Evolutionary conservation across 2,329 filamentous ascomycete species (phyloP).

Genomic region (Aspergillus caelatus): DNA sequence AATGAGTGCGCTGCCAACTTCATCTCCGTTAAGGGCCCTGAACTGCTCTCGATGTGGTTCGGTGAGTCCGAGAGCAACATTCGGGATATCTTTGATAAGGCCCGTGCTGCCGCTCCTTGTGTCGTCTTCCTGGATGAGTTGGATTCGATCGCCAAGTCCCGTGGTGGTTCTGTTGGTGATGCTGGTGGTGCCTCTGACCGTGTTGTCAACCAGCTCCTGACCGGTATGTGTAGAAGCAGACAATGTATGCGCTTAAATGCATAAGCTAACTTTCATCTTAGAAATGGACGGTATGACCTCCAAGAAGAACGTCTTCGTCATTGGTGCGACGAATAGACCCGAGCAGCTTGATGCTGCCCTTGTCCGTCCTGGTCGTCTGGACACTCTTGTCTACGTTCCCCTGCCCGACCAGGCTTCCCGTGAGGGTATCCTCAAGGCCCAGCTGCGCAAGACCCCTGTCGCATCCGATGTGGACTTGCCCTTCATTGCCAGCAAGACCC

Average conservation of each 20-base stretch:
- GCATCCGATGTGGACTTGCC: constrained; percentile 81
- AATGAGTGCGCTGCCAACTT: constrained; percentile 99
- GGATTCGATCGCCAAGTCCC: constrained; percentile 98
- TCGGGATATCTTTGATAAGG: constrained; percentile 99
- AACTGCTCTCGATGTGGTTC: constrained; percentile 99
- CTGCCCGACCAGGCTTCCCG: constrained; percentile 90
- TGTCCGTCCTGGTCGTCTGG: constrained; percentile 97
- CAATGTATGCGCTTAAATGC: background rate
- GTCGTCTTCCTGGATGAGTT: constrained; percentile 98
- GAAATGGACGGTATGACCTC: constrained; percentile 99
- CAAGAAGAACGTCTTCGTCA: constrained; percentile 99
- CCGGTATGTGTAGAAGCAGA: constrained; percentile 58
- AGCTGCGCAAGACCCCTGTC: constrained; percentile 97
- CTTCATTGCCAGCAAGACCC: constrained; percentile 94
- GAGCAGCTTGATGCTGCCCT: constrained; percentile 98
- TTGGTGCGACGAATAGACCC: constrained; percentile 96
- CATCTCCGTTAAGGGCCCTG: constrained; percentile 98
- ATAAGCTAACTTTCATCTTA: constrained; percentile 50
- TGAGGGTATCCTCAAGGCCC: constrained; percentile 86
- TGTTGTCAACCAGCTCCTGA: constrained; percentile 99
- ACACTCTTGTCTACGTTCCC: constrained; percentile 97
- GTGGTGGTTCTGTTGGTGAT: constrained; percentile 94
- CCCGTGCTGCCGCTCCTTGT: constrained; percentile 93
- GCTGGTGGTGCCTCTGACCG: constrained; percentile 97
- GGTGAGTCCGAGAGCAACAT: constrained; percentile 99